A percentile compares a stretch with the other conserved stretches of the same genome.
These are phyloP conservation scores for Microbotryomycetes sp. DNA, from an alignment of 1,284 basidiomycete species.

Conservation along the genomic window DNA sequence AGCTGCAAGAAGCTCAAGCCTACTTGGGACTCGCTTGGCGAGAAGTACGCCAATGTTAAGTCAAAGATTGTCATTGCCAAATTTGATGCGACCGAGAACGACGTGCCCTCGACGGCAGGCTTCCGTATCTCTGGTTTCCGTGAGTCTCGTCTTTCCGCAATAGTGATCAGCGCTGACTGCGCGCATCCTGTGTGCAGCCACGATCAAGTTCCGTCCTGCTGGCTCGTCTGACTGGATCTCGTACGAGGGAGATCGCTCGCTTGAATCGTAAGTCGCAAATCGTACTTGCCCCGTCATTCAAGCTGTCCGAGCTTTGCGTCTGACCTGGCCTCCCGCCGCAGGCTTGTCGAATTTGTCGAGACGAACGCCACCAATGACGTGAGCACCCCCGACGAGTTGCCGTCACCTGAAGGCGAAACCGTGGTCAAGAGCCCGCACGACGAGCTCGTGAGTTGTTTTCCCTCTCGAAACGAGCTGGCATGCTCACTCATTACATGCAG, in stretches of 20 bases:
- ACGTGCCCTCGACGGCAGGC: slow-evolving; percentile 75
- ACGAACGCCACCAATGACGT: slow-evolving; percentile 61
- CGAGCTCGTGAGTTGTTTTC: slow-evolving; percentile 17
- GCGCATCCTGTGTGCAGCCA: slow-evolving; percentile 61
- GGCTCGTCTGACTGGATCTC: slow-evolving; percentile 80
- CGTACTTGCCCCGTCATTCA: not conserved
- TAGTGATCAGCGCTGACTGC: not conserved
- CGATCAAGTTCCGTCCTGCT: slow-evolving; percentile 92
- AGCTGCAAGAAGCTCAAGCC: slow-evolving; percentile 90
- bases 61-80: slow-evolving; percentile 83
- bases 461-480: too few species aligned
- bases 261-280: slow-evolving; percentile 52
- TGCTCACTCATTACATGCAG: too few species aligned
- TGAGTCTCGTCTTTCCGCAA: not conserved
- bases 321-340: not conserved
- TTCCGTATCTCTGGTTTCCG: slow-evolving; percentile 58
- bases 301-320: not conserved
- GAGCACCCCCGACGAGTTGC: slow-evolving; percentile 17
- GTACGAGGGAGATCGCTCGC: slow-evolving; percentile 82
- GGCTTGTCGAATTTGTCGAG: slow-evolving; percentile 72
- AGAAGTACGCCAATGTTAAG: slow-evolving; percentile 69
- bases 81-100: slow-evolving; percentile 95
- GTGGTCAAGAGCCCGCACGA: slow-evolving; percentile 26
- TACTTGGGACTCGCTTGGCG: slow-evolving; percentile 83
- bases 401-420: slow-evolving; percentile 29